Base-by-base conservation (phyloP, 192 early-diverging fungal species). In the Anaeromyces robustus region DNA sequence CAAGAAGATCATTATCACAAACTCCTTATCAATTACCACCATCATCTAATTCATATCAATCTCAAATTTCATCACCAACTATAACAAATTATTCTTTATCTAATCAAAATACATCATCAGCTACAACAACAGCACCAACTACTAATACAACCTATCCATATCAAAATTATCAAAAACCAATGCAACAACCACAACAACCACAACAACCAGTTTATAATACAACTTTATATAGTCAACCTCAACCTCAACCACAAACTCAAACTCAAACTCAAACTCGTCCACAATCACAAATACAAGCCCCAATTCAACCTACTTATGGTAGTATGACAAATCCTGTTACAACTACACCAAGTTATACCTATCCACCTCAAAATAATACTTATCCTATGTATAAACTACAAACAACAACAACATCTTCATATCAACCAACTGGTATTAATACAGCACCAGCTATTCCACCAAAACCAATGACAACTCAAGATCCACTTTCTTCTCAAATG, bases 101-200 rank as follows among this genome's bases (percentile, higher is more conserved):
- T 9, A 28, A 68, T 68, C 52, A 68, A 68, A 79, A 82, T 79
- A 14, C 82, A 34, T 29, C 85, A 29, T 32, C 85, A 77, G 37
- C 79, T 52, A 14, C 86, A 86, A 29, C 86, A 82, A 77, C 77
- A 30, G 29, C 29, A n/a, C n/a, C 85, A 29, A 77, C 85, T 59
- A 30, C 79, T 52, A 14, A 86, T 84, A 29, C 86, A 82, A 77
- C 77, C 30, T 29, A 14, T 83, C 79, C 78, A 29, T 79, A 37
- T 68, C 80, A 41, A n/a, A 77, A 78, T n/a, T 52, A 39, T 39
- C 37, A 39, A 39, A 39, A 14, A 14, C 37, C 5, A 1, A 14
- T 39, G 12, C 37, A 39, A 68, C 52, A 68, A 68, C 52, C 22
- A n/a, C 37, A 39, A 39, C 79, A 22, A 52, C 18, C 2, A 28